Conservation (phyloP, 2,329 filamentous ascomycete species). For the Domatiomyces globalis region DNA sequence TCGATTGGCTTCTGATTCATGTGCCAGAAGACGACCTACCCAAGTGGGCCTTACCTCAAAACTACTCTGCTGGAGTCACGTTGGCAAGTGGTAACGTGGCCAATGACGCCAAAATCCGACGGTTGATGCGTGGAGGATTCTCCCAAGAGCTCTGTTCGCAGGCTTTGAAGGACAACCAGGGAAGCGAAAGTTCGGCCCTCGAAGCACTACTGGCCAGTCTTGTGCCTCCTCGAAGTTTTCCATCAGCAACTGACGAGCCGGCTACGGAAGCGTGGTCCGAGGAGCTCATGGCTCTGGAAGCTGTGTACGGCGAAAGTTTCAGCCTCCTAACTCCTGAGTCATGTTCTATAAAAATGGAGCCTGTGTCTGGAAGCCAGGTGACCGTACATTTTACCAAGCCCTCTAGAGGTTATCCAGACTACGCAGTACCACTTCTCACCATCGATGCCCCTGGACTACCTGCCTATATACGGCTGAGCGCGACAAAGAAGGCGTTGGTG, state of each 20-base stretch:
- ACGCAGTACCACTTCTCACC: conserved; percentile 45
- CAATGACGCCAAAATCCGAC: conserved; percentile 67
- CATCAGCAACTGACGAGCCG: conserved; percentile 20
- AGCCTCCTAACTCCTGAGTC: conserved; percentile 44
- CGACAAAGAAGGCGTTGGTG: conserved; percentile 60
- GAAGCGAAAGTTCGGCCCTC: conserved; percentile 64
- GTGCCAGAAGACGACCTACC: conserved; percentile 96
- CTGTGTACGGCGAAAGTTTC: conserved; percentile 70
- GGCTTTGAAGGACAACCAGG: conserved; percentile 53
- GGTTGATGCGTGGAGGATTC: conserved; percentile 71
- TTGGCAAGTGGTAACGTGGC: conserved; percentile 71
- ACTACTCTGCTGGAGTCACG: conserved; percentile 77
- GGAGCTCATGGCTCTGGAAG: conserved; percentile 68
- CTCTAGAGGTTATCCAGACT: conserved; percentile 51
- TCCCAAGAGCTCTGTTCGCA: conserved; percentile 69
- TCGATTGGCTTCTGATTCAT: conserved; percentile 94
- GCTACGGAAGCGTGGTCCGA: conserved; percentile 57
- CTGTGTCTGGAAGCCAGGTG: conserved; percentile 1
- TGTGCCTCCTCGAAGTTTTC: conserved; percentile 9
- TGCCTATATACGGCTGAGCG: conserved; percentile 83
- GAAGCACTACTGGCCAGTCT: conserved; percentile 63
- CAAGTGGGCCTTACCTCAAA: conserved; percentile 77
- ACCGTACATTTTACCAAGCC: conserved; percentile 55
- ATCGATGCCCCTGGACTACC: conserved; percentile 48
- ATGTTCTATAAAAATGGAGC: conserved; percentile 56